Percentiles rank a stretch among this genome's conserved stretches.
Conservation (phyloP, 2,329 filamentous ascomycete species). For the Aspergillus cejpii region DNA sequence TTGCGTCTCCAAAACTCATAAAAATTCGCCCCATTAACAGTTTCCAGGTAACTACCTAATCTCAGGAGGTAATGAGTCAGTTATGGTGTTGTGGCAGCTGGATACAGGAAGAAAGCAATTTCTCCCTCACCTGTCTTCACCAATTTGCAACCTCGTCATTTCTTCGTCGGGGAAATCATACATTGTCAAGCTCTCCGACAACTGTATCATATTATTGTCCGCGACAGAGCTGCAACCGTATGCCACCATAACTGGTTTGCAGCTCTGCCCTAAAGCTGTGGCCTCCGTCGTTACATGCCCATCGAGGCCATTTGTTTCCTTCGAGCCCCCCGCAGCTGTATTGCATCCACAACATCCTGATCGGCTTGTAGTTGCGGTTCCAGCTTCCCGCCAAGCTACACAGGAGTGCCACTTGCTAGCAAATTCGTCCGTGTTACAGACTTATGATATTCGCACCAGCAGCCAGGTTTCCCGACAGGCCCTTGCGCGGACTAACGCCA, state of each 20-base stretch:
- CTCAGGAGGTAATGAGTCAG: slow-evolving; percentile 84
- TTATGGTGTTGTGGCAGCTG: slow-evolving; percentile 86
- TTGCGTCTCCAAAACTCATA: neutral
- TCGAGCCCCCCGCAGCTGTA: slow-evolving; percentile 48
- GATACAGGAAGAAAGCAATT: slow-evolving; percentile 76
- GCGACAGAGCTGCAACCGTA: slow-evolving; percentile 83
- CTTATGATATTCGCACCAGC: slow-evolving; percentile 74
- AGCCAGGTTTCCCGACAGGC: slow-evolving; percentile 80
- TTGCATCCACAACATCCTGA: slow-evolving; percentile 58
- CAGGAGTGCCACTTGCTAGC: slow-evolving; percentile 39
- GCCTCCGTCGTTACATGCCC: slow-evolving; percentile 46
- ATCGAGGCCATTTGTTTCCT: slow-evolving; percentile 5
- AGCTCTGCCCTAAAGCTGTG: slow-evolving; percentile 46
- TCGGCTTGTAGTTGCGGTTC: slow-evolving; percentile 62
- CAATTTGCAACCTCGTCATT: slow-evolving; percentile 76
- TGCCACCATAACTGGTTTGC: slow-evolving; percentile 76
- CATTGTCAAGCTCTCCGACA: slow-evolving; percentile 78
- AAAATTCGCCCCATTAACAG: slow-evolving; percentile 25
- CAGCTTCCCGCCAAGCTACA: slow-evolving; percentile 43
- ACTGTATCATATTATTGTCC: slow-evolving; percentile 83
- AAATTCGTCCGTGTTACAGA: slow-evolving; percentile 61
- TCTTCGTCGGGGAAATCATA: slow-evolving; percentile 76
- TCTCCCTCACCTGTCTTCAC: slow-evolving; percentile 81
- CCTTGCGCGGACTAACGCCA: slow-evolving; percentile 78
- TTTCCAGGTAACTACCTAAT: slow-evolving; percentile 77